phyloP scores from a whole-genome alignment of 1,284 basidiomycete genomes.

The Violaceomyces palustris region DNA sequence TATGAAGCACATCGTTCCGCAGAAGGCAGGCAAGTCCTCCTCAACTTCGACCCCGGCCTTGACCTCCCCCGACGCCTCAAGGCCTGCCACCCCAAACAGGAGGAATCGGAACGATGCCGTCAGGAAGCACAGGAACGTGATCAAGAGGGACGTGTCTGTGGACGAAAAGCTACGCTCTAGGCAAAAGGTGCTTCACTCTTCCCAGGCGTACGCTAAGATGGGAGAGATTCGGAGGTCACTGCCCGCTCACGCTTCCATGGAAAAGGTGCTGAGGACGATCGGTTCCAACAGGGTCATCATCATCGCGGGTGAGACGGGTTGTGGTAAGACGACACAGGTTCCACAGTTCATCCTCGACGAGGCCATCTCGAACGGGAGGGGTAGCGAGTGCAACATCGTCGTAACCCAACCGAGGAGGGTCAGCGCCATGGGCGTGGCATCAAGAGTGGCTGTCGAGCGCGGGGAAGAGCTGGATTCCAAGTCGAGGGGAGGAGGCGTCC shows the following conservation, averaged over 20 bases:
- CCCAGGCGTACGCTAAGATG: slow-evolving; percentile 65
- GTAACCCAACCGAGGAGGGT: slow-evolving; percentile 86
- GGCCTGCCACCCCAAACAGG: slow-evolving; percentile 11
- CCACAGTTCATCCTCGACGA: slow-evolving; percentile 77
- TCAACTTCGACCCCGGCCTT: slow-evolving; percentile 7
- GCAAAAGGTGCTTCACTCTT: slow-evolving; percentile 71
- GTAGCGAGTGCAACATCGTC: slow-evolving; percentile 71
- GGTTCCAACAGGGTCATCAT: slow-evolving; percentile 26
- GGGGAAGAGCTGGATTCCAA: slow-evolving; percentile 63
- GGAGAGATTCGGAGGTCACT: slow-evolving; percentile 61
- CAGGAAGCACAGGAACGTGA: slow-evolving; percentile 35
- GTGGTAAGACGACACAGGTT: slow-evolving; percentile 76
- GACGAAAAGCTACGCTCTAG: slow-evolving; percentile 62
- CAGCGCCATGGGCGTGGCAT: slow-evolving; percentile 81
- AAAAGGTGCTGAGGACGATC: slow-evolving; percentile 57
- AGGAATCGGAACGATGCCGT: too few relatives aligned
- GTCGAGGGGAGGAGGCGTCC: slow-evolving; percentile 10
- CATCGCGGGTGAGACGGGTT: slow-evolving; percentile 59
- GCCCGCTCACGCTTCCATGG: slow-evolving; percentile 74
- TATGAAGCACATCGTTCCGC: slow-evolving; percentile 38
- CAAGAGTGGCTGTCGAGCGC: slow-evolving; percentile 79
- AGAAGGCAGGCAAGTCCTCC: slow-evolving; percentile 5
- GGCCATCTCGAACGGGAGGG: slow-evolving; percentile 63
- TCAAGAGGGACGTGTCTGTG: slow-evolving; percentile 53
- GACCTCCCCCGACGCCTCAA: slow-evolving; percentile 10